Percentiles rank a stretch among this genome's conserved stretches.
Evolutionary conservation across 495 filamentous ascomycete species (phyloP).

Genomic region (Penicillium fimorum): DNA sequence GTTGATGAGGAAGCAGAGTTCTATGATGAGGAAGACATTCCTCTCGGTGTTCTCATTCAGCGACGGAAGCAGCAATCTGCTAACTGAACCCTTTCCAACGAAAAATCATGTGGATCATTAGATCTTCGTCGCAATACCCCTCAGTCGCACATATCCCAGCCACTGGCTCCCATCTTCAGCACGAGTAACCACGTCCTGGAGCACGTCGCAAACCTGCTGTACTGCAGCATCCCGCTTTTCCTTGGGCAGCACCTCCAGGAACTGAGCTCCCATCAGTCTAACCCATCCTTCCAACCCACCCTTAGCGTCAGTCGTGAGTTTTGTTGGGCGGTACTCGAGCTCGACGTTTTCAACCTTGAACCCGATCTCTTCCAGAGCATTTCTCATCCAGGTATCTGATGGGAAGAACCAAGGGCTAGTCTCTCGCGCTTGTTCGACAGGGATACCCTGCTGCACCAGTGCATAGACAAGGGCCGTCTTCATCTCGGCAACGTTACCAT

Average conservation of each 20-base stretch:
- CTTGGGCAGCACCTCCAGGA: constrained; percentile 52
- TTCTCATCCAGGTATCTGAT: constrained; percentile 53
- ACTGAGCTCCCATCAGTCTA: constrained; percentile 60
- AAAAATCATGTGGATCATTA: neutral
- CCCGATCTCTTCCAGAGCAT: constrained; percentile 52
- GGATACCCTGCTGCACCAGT: constrained; percentile 52
- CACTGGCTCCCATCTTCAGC: constrained; percentile 59
- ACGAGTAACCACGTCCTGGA: constrained; percentile 52
- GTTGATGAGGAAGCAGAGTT: constrained; percentile 82
- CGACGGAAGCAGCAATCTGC: constrained; percentile 20
- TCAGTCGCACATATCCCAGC: constrained; percentile 69
- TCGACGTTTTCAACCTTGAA: constrained; percentile 62
- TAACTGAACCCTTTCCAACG: neutral
- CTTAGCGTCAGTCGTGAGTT: constrained; percentile 47
- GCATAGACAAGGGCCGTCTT: constrained; percentile 55
- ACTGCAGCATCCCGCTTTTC: constrained; percentile 55
- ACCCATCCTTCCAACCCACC: constrained; percentile 66
- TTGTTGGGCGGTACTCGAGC: constrained; percentile 64
- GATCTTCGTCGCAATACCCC: constrained; percentile 23
- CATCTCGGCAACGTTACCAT: constrained; percentile 68
- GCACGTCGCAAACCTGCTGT: constrained; percentile 57
- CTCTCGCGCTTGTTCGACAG: constrained; percentile 45
- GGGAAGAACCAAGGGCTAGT: constrained; percentile 74
- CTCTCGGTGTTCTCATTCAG: constrained; percentile 52
- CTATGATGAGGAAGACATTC: constrained; percentile 78